Base-by-base conservation (phyloP, 2,329 filamentous ascomycete genomes). In the Ophiostoma ips region DNA sequence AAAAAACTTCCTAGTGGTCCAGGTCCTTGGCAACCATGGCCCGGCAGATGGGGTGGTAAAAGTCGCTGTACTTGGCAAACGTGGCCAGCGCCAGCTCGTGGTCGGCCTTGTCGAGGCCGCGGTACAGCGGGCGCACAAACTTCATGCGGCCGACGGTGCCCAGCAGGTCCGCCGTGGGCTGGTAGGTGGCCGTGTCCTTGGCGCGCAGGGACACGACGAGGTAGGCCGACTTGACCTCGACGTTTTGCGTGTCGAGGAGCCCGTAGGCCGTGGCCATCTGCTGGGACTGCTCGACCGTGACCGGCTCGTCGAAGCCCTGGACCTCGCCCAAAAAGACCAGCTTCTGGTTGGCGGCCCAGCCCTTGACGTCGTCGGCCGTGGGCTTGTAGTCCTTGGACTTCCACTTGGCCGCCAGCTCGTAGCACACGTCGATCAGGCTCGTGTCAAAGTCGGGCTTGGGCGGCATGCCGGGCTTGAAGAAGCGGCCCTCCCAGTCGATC, bases 11-110 rank as follows among this genome's bases (percentile, higher is more conserved):
- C 37, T 41, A 41, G 11, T 44, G 31, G 7, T 28, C 33, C 7
- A 94, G 66, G 64, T 94, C 85, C 73, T 94, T 95, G 68, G 87
- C 84, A 3, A 94, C 80, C 79, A 94, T 84, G 8, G 72, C 77
- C 54, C 79, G 77, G 64, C 89, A 95, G 58, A 96, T 95, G 2
- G 92, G 92, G 62, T 96, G 90, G 63, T 96, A 98, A 62, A 96
- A 96, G 55, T 88, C 82, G 66, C 76, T 84, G 64, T 95, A 83
- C 74, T 83, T 84, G 67, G 84, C 77, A 66, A 95, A 95, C 0
- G 89, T 94, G 63, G 79, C 71, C 49, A 90, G 66, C 0, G 92
- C 90, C 59, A 94, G 66, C 24, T 79, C 69, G 44, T 78, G 71
- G 66, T 95, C 83, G 36, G 85, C 77, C 63, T 81, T 79, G 60